These are phyloP conservation scores for Cercospora canescens DNA, from an alignment of 2,329 filamentous ascomycete species.

Conservation along the genomic window DNA sequence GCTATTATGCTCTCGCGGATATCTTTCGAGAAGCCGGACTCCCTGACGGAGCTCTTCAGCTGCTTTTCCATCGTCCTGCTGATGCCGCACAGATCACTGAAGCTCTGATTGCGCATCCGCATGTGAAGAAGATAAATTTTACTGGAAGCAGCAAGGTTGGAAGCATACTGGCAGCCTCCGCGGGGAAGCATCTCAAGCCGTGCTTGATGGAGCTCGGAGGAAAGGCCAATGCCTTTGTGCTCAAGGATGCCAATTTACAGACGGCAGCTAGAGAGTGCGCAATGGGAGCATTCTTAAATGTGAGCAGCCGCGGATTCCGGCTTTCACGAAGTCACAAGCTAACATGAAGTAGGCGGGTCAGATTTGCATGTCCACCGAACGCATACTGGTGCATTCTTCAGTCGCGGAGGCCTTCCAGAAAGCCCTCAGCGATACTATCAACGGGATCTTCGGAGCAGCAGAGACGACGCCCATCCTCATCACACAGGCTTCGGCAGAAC, in stretches of 20 bases:
- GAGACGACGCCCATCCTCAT: background rate
- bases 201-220: constrained; percentile 78
- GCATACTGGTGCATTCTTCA: constrained; percentile 62
- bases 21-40: constrained; percentile 72
- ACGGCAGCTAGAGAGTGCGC: constrained; percentile 68
- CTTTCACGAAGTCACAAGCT: background rate
- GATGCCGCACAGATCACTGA: constrained; percentile 67
- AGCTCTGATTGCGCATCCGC: constrained; percentile 64
- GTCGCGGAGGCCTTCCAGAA: constrained; percentile 54
- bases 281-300: constrained; percentile 68
- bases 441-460: constrained; percentile 31
- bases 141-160: constrained; percentile 74
- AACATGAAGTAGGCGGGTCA: constrained; percentile 54
- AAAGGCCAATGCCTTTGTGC: constrained; percentile 74
- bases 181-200: constrained; percentile 74
- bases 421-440: constrained; percentile 46
- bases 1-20: constrained; percentile 61
- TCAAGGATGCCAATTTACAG: constrained; percentile 75
- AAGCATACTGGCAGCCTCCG: constrained; percentile 67
- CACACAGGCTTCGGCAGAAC: background rate
- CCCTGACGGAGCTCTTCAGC: constrained; percentile 71
- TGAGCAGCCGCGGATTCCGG: background rate
- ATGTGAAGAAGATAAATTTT: constrained; percentile 73
- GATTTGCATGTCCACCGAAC: constrained; percentile 82
- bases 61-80: constrained; percentile 60